phyloP scores from a whole-genome alignment of 2,329 filamentous ascomycete genomes.

The Zymoseptoria tritici region DNA sequence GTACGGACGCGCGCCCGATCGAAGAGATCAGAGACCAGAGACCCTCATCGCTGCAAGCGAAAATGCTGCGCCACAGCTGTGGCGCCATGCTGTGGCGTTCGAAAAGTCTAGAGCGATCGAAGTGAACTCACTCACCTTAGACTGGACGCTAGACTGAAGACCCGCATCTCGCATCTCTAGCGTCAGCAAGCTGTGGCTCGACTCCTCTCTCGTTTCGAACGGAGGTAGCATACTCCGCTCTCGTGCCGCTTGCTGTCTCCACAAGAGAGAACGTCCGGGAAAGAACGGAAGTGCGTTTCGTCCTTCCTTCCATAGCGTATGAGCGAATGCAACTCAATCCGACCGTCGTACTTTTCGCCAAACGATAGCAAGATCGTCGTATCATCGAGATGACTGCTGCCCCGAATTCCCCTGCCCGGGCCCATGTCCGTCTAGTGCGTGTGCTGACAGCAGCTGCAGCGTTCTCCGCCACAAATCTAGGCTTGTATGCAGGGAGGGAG shows the following conservation, averaged over 20 bases:
- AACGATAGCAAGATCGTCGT: neutral
- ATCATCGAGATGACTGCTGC: neutral
- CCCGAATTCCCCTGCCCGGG: too few species aligned
- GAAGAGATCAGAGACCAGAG: too few species aligned
- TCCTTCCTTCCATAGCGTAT: neutral
- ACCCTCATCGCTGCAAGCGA: neutral
- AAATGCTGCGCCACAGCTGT: conserved; percentile 2
- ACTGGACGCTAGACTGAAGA: too few species aligned
- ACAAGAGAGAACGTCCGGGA: neutral
- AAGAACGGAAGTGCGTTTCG: neutral
- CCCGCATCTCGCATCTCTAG: neutral
- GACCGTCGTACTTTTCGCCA: neutral
- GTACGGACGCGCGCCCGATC: conserved; percentile 1
- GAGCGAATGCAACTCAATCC: too few species aligned
- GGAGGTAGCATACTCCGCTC: conserved; percentile 10
- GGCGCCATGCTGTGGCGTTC: neutral
- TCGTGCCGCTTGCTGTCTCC: neutral
- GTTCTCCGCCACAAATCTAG: neutral
- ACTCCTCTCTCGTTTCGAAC: conserved; percentile 10
- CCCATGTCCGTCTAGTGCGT: neutral
- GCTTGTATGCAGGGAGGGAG: neutral
- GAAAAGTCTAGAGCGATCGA: too few species aligned
- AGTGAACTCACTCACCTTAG: too few species aligned
- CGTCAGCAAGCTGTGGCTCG: conserved; percentile 2
- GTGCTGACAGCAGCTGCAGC: neutral